Conservation (phyloP, 805 yeast species). For the Candida ortonii region DNA sequence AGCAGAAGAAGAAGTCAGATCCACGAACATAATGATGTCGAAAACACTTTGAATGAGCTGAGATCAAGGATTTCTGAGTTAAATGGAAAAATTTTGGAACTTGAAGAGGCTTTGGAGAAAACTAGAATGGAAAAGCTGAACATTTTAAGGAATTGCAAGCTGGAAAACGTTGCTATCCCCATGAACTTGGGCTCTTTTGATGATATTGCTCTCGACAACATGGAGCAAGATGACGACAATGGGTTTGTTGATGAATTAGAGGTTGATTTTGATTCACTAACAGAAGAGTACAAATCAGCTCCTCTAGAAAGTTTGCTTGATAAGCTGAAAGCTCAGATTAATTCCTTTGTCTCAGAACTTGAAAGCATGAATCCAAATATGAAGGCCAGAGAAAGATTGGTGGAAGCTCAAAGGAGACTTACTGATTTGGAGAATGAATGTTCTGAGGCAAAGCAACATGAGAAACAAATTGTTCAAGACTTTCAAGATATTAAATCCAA, state of each 20-base stretch:
- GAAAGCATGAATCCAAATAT: slow-evolving; percentile 70
- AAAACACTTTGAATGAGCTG: slow-evolving; percentile 27
- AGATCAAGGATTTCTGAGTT: slow-evolving; percentile 32
- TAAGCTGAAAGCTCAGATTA: slow-evolving; percentile 33
- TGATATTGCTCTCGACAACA: slow-evolving; percentile 58
- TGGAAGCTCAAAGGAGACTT: slow-evolving; percentile 61
- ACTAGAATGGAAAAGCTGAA: slow-evolving; percentile 54
- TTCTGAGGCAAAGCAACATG: slow-evolving; percentile 56
- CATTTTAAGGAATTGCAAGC: slow-evolving; percentile 66
- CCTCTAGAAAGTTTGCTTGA: slow-evolving; percentile 23
- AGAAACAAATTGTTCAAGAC: slow-evolving; percentile 48
- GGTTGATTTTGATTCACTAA: slow-evolving; percentile 51
- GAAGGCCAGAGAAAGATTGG: slow-evolving; percentile 73
- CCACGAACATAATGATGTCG: slow-evolving; percentile 26
- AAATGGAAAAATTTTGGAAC: slow-evolving; percentile 35
- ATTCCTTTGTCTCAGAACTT: slow-evolving; percentile 35
- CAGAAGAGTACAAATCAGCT: slow-evolving; percentile 40
- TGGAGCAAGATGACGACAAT: slow-evolving; percentile 31
- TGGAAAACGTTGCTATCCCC: slow-evolving; percentile 67
- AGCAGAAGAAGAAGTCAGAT: slow-evolving; percentile 15
- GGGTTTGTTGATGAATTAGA: slow-evolving; percentile 43
- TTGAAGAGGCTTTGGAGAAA: slow-evolving; percentile 55
- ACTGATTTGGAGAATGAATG: slow-evolving; percentile 64
- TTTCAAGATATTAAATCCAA: slow-evolving; percentile 58
- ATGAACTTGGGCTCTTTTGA: slow-evolving; percentile 58